Conservation (phyloP, 768 basidiomycete species). For the Russula virescens region DNA sequence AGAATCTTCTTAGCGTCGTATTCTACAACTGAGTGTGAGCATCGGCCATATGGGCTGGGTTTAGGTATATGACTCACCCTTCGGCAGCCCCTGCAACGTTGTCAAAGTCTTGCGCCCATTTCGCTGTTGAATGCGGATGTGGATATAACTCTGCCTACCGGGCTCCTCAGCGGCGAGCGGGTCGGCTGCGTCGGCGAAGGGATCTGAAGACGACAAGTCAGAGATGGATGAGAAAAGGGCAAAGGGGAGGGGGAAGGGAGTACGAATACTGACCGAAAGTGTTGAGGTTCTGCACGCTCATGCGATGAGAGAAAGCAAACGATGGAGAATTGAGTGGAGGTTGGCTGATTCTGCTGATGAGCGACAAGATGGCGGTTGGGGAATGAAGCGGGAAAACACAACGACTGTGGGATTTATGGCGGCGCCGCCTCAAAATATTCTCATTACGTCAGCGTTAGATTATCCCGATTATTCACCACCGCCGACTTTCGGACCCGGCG, state of each 20-base stretch:
- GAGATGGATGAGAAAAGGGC: constrained; percentile 23
- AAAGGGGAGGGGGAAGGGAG: constrained; percentile 1
- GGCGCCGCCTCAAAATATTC: background rate
- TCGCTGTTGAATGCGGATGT: constrained; percentile 97
- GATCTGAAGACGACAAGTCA: constrained; percentile 51
- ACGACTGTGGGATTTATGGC: constrained; percentile 15
- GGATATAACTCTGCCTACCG: constrained; percentile 79
- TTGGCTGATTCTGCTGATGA: constrained; percentile 34
- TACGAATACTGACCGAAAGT: constrained; percentile 54
- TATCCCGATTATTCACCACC: constrained; percentile 13
- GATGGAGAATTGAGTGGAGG: constrained; percentile 40
- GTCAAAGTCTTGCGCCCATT: constrained; percentile 99
- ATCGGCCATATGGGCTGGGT: constrained; percentile 15
- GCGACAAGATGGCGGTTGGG: constrained; percentile 26
- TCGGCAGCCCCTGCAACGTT: constrained; percentile 91
- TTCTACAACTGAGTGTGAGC: constrained; percentile 43
- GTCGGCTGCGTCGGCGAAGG: constrained; percentile 93
- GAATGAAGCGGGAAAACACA: constrained; percentile 26
- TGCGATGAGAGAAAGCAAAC: constrained; percentile 58
- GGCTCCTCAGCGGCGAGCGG: constrained; percentile 72
- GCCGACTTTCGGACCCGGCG: background rate
- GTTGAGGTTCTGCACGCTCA: constrained; percentile 92
- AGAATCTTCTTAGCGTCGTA: constrained; percentile 97
- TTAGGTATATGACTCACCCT: constrained; percentile 42
- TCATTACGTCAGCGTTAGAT: constrained; percentile 8